Conservation (phyloP, 2,329 filamentous ascomycete genomes). For the Cladobotryum protrusum region DNA sequence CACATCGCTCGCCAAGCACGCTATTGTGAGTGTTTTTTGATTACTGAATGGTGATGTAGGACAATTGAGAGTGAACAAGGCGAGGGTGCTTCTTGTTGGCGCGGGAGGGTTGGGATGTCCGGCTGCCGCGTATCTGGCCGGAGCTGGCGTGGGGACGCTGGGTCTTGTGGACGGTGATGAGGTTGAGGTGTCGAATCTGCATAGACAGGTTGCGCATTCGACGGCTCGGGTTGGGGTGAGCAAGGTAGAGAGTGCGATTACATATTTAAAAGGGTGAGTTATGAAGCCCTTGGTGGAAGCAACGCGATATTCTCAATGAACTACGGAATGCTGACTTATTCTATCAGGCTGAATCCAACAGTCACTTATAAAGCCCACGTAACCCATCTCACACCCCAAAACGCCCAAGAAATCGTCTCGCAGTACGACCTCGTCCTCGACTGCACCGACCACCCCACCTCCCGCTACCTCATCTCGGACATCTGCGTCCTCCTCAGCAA, state of each 20-base stretch:
- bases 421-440: conserved; percentile 82
- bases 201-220: conserved; percentile 81
- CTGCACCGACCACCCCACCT: conserved; percentile 89
- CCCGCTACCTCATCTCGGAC: conserved; percentile 89
- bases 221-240: conserved; percentile 62
- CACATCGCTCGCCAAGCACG: no score
- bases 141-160: conserved; percentile 76
- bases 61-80: conserved; percentile 64
- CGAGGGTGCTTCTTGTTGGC: conserved; percentile 74
- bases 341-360: conserved; percentile 62
- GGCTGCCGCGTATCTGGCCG: conserved; percentile 85
- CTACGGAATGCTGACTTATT: background rate
- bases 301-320: no score
- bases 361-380: conserved; percentile 58
- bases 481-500: conserved; percentile 73
- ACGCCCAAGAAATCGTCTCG: conserved; percentile 59
- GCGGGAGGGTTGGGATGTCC: conserved; percentile 88
- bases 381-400: conserved; percentile 60
- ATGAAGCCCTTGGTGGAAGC: background rate
- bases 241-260: conserved; percentile 74
- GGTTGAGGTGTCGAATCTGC: conserved; percentile 86
- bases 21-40: no score
- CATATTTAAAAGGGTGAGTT: conserved; percentile 49
- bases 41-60: conserved; percentile 39
- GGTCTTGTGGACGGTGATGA: conserved; percentile 82